Evolutionary conservation across 305 asterid species (phyloP), one percentile per base, ranked within the genome.

Genomic region (Vinca major): DNA sequence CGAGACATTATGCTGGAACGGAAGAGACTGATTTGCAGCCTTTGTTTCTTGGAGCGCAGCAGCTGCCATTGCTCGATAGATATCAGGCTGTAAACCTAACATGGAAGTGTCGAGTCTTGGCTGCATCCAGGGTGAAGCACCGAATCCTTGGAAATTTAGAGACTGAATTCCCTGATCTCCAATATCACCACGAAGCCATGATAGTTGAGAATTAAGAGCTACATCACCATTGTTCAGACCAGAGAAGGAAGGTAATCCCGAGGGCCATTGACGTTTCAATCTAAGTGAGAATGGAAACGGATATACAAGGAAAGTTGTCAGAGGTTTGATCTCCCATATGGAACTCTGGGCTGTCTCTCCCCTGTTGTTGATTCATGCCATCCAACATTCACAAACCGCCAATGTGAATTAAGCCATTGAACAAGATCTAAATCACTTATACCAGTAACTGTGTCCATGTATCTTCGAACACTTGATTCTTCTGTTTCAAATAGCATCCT

Each of bases 321-420:
- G 79, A 39, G 98, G 96, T 67, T 93, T 97, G 39, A 93, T 87
- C 74, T 90, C 98, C 98, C 98, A 93, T 76, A 93, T 72, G 56
- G 98, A 93, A 93, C 99, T 80, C 97, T 81, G 8, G 94, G 99
- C 77, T 93, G 99, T 82, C 95, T 87, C 78, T 93, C 99, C 64
- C 97, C 97, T 7, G 99, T 95, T 70, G 97, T 90, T 72, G 99
- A 93, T 82, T 93, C 99, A 75, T 93, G 97, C 98, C 98, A 93
- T 51, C 98, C 98, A 72, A 92, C 97, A 96, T 91, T 89, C 66
- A 93, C 96, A 2, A 97, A 91, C 52, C 97, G 96, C 97, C 97
- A 93, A 75, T 91, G 92, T 4, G 99, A 93, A 79, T 83, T 93
- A n/a, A 89, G 89, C 98, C 99, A 93, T 65, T 95, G 96, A 77